Base-by-base conservation (phyloP, 1,284 basidiomycete genomes). In the Tylopilus sp. region DNA sequence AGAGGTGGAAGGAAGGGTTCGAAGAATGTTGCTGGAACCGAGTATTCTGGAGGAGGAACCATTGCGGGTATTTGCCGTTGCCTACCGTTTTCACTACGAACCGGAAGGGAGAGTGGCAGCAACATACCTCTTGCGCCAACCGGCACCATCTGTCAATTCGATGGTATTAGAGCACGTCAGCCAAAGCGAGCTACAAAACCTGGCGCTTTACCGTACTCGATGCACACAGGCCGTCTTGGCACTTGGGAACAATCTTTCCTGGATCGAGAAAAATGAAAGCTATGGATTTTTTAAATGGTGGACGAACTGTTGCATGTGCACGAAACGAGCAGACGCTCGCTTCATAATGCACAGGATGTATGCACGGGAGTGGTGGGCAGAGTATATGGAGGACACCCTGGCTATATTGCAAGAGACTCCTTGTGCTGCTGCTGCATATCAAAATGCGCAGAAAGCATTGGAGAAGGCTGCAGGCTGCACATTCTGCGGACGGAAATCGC, bases 1-100 rank as follows among this genome's bases (percentile, higher is more conserved):
- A 42, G 64, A 57, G n/a, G 59, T 69, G 36, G 64, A 69, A 32
- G 43, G 29, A 7, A 53, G 52, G 33, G 42, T 67, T 33, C 63
- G 63, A 43, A 50, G 48, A 39, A 55, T 35, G 7, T 43, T 74
- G 19, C 46, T 64, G 8, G 52, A 65, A 2, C 48, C 61, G 0
- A 53, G 53, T 1, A 64, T 73, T 42, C 40, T 72, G 15, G 50
- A 58, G 14, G 57, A 54, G 15, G 66, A 70, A 8, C 67, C 77
- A 0, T 40, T 75, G n/a, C 65, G 64, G 14, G 55, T 71, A 7
- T 75, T 74, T 47, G 67, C 69, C 15, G 61, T 77, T 41, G 71
- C 74, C 13, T 60, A 66, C 46, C 63, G 62, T 9, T 61, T 68
- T 45, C 56, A 51, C 1, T 62, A 74, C 20, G 53, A 54, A 33